phyloP scores from a whole-genome alignment of 176 grass and related monocot species.

The Dactylis glomerata region DNA sequence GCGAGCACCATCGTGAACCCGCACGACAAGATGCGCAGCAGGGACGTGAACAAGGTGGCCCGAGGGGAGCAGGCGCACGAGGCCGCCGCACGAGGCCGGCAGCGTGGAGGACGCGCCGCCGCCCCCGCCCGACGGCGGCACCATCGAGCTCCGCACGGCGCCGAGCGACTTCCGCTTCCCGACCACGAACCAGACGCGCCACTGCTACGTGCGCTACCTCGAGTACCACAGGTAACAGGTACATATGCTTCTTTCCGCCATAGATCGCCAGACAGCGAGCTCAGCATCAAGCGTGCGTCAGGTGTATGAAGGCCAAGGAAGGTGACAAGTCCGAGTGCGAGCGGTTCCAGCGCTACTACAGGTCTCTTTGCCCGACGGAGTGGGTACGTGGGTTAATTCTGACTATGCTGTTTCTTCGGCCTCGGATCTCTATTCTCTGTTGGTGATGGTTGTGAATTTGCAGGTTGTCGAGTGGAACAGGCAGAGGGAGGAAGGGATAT shows the following conservation, averaged over 20 bases:
- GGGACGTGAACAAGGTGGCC: constrained; percentile 31
- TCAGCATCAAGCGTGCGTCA: not conserved
- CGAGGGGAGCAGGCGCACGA: constrained; percentile 33
- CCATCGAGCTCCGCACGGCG: constrained; percentile 18
- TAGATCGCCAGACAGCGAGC: not conserved
- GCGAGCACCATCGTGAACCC: not conserved
- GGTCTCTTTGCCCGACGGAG: not conserved
- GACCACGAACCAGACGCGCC: constrained; percentile 38
- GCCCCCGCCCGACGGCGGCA: not conserved
- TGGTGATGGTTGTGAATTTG: not conserved
- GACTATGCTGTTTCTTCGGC: not conserved
- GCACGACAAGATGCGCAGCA: constrained; percentile 9
- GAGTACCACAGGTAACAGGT: constrained; percentile 40
- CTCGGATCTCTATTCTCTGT: not conserved
- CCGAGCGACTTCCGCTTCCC: constrained; percentile 37
- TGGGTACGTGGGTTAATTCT: not conserved
- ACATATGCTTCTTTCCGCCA: not conserved
- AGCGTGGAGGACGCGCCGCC: not conserved
- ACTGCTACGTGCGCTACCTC: constrained; percentile 49
- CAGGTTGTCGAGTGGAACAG: not conserved
- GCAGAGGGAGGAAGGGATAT: not conserved
- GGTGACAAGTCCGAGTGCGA: not conserved
- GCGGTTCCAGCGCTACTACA: not conserved
- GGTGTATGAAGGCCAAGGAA: not conserved
- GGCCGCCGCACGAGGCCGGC: constrained; percentile 37